Evolutionary conservation across 2,329 filamentous ascomycete species (phyloP).

Genomic region (Cladophialophora exuberans): DNA sequence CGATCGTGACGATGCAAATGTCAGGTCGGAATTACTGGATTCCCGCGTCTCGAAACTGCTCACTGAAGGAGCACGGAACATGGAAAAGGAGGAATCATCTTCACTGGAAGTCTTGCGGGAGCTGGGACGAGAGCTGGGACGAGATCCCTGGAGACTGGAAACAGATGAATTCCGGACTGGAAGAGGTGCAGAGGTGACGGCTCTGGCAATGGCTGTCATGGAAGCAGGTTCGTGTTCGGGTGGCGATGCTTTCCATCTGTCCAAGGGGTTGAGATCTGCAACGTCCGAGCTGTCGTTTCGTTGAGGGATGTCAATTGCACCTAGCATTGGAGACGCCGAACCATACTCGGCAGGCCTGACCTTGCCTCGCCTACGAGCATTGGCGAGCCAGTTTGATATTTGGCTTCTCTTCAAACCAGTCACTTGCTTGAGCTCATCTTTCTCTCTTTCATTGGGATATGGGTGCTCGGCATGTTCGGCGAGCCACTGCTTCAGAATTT

Average conservation of each 20-base stretch:
- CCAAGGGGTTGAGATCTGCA: slow-evolving; percentile 63
- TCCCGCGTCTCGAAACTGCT: slow-evolving; percentile 59
- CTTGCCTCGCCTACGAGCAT: slow-evolving; percentile 82
- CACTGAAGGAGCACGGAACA: slow-evolving; percentile 56
- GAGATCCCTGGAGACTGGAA: slow-evolving; percentile 36
- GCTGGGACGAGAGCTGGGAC: slow-evolving; percentile 35
- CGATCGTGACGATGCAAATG: slow-evolving; percentile 60
- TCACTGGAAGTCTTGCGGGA: slow-evolving; percentile 48
- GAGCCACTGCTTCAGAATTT: slow-evolving; percentile 83
- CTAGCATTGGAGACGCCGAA: slow-evolving; percentile 70
- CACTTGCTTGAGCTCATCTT: slow-evolving; percentile 73
- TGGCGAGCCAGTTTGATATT: slow-evolving; percentile 90
- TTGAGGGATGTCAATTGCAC: slow-evolving; percentile 73
- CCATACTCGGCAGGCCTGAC: slow-evolving; percentile 59
- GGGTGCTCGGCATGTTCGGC: slow-evolving; percentile 78
- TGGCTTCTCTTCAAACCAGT: slow-evolving; percentile 83
- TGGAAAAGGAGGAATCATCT: slow-evolving; percentile 54
- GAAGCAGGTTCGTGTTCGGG: slow-evolving; percentile 71
- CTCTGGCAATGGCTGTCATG: slow-evolving; percentile 65
- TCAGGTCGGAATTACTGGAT: slow-evolving; percentile 58
- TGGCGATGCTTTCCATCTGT: slow-evolving; percentile 71
- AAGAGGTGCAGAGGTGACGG: slow-evolving; percentile 53
- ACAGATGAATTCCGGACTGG: slow-evolving; percentile 29
- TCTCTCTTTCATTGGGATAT: slow-evolving; percentile 86
- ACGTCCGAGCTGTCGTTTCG: slow-evolving; percentile 46